phyloP scores from a whole-genome alignment of 371 early-diverging fungal species.

The Synchytrium microbalum region DNA sequence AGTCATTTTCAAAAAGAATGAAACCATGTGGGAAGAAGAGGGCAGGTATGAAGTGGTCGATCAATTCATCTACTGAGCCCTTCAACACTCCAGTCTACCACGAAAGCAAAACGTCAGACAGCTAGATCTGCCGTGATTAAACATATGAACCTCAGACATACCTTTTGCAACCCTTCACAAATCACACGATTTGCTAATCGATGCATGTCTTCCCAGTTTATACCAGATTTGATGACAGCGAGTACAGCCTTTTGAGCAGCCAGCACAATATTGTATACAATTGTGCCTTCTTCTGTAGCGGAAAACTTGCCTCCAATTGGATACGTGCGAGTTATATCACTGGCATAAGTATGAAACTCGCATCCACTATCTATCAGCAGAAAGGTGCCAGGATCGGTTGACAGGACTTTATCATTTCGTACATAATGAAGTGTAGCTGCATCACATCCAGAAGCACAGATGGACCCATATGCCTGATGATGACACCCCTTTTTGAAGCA shows the following conservation, averaged over 20 bases:
- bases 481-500: conserved; percentile 49
- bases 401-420: conserved; percentile 54
- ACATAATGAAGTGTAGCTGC: conserved; percentile 81
- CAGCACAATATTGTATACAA: conserved; percentile 74
- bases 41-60: conserved; percentile 65
- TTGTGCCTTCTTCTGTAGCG: conserved; percentile 62
- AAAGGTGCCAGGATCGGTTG: conserved; percentile 42
- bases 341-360: conserved; percentile 67
- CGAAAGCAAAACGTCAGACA: neutral
- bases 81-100: conserved; percentile 55
- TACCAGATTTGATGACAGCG: conserved; percentile 63
- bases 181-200: conserved; percentile 63
- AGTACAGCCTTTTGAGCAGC: conserved; percentile 69
- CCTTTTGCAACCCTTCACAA: conserved; percentile 62
- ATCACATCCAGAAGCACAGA: conserved; percentile 70
- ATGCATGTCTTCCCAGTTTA: conserved; percentile 87
- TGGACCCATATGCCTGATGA: conserved; percentile 75
- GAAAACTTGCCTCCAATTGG: conserved; percentile 77
- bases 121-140: neutral
- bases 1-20: conserved; percentile 37
- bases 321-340: conserved; percentile 86
- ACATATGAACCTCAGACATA: neutral
- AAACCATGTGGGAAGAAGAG: conserved; percentile 89
- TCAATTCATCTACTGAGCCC: conserved; percentile 58
- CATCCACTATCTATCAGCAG: conserved; percentile 86